Conservation (phyloP, 2,329 filamentous ascomycete genomes). For the Fusarium sp. region DNA sequence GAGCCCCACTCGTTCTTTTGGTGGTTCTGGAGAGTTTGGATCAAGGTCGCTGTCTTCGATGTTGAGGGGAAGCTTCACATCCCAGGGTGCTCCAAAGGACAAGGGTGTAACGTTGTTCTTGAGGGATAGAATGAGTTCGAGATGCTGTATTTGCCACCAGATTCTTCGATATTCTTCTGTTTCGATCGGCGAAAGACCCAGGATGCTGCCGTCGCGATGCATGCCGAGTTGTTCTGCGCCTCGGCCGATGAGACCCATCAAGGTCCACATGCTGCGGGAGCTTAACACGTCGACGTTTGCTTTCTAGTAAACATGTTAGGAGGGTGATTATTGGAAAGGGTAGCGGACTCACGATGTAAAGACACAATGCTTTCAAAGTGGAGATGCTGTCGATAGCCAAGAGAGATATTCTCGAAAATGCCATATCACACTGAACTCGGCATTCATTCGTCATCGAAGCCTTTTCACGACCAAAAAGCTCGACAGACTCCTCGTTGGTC, state of each 20-base stretch:
- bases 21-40: background rate
- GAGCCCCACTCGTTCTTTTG: background rate
- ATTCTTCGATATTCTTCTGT: conserved; percentile 29
- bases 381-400: conserved; percentile 9
- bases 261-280: conserved; percentile 1
- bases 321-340: fast-evolving
- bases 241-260: conserved; percentile 17
- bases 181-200: conserved; percentile 6
- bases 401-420: conserved; percentile 11
- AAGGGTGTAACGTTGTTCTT: conserved; percentile 19
- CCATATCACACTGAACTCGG: conserved; percentile 14
- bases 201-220: conserved; percentile 23
- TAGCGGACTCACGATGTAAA: conserved; percentile 5
- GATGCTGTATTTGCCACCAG: conserved; percentile 29
- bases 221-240: conserved; percentile 25
- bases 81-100: conserved; percentile 16
- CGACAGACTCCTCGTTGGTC: background rate
- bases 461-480: background rate
- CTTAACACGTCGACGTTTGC: conserved; percentile 7
- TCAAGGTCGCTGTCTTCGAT: conserved; percentile 27
- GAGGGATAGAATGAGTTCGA: background rate
- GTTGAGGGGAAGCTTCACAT: conserved; percentile 26
- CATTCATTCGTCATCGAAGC: background rate
- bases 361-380: conserved; percentile 12
- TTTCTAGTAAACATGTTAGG: conserved; percentile 9